phyloP scores from a whole-genome alignment of 768 basidiomycete genomes.

The Aureoboletus auriporus region DNA sequence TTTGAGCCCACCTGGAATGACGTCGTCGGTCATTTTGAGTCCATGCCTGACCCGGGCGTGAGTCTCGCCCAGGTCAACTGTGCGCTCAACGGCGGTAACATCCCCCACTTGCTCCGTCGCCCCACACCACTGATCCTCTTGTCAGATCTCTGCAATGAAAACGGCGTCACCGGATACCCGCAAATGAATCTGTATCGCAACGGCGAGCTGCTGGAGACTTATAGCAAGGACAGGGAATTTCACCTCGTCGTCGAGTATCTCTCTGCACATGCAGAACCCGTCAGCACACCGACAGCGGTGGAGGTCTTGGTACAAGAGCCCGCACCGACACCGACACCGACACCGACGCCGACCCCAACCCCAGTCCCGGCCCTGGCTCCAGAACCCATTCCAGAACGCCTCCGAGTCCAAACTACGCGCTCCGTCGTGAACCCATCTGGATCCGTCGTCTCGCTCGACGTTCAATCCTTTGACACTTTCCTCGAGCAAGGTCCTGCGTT shows the following conservation, averaged over 20 bases:
- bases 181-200: slow-evolving; percentile 69
- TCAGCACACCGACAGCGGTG: not conserved
- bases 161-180: slow-evolving; percentile 70
- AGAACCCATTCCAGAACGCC: not conserved
- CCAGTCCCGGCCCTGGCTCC: too few species aligned
- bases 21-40: slow-evolving; percentile 51
- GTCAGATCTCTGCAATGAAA: slow-evolving; percentile 75
- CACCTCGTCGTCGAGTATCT: slow-evolving; percentile 57
- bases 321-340: slow-evolving; percentile 7
- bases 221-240: slow-evolving; percentile 49
- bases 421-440: slow-evolving; percentile 22
- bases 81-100: slow-evolving; percentile 63
- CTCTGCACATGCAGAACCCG: slow-evolving; percentile 36
- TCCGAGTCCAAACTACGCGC: slow-evolving; percentile 14
- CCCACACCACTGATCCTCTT: not conserved
- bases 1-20: slow-evolving; percentile 84
- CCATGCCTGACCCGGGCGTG: slow-evolving; percentile 37
- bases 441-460: slow-evolving; percentile 20
- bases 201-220: slow-evolving; percentile 58
- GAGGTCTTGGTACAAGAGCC: not conserved
- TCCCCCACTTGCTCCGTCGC: slow-evolving; percentile 19
- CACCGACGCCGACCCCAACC: slow-evolving; percentile 7
- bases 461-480: slow-evolving; percentile 36
- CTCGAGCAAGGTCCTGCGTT: slow-evolving; percentile 50
- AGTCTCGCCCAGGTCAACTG: slow-evolving; percentile 83